Base-by-base conservation (phyloP, 2,329 filamentous ascomycete genomes). In the Penicillium capsulatum region DNA sequence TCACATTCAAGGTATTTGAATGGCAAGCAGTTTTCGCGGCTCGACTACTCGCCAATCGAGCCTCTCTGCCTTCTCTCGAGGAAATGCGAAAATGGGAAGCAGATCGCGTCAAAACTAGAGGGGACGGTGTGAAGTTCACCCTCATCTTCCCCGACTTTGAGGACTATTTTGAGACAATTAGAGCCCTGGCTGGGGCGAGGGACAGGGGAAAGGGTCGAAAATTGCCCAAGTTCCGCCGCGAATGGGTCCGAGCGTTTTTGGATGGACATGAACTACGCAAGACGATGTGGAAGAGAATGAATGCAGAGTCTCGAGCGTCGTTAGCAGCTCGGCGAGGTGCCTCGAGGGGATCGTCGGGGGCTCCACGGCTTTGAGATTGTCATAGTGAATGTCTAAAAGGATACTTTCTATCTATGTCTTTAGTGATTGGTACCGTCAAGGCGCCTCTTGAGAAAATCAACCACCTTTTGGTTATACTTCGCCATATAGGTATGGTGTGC, bases 1-100 rank as follows among this genome's bases (percentile, higher is more conserved):
- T 85, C 17, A 84, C 81, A 0, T 84, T 85, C 64, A 82, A 80
- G 55, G 72, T 83, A 19, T 83, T 82, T 38, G 81, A 84, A 61
- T 83, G 78, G 77, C 80, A 84, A 53, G 79, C 79, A 4, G 79
- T 83, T 0, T 69, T 77, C 1, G 77, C 74, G 0, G 80, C 80
- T 1, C 67, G 80, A 0, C 59, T 81, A 2, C 66, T 83, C 0
- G 73, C 80, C 0, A 76, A 77, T 0, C 67, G 76, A 2, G 72
- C 71, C 0, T 61, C 49, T 1, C 59, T 83, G 2, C 81, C 80
- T 0, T 47, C 70, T 0, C 15, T 63, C 0, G 61, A 65, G 9
- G 75, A 74, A 38, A 76, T 78, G 65, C 52, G 64, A 22, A 57
- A 51, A 14, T 84, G 80, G 81, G 80, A 84, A 50, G 51, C 55